Percentiles rank a stretch among this genome's conserved stretches.
phyloP scores from a whole-genome alignment of 2,329 filamentous ascomycete genomes.

The Proliferodiscus dingleyae region DNA sequence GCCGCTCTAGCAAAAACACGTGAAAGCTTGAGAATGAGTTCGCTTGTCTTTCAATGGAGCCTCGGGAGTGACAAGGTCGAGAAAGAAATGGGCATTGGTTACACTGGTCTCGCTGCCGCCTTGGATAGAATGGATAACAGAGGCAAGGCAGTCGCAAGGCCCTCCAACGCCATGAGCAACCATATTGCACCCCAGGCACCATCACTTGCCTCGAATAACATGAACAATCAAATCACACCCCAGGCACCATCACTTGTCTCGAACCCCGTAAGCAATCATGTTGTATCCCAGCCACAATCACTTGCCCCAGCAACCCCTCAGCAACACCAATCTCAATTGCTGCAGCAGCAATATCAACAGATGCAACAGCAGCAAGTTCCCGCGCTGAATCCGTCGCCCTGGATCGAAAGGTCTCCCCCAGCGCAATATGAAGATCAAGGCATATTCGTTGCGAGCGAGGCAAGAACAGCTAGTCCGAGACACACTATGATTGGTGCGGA shows the following conservation, averaged over 20 bases:
- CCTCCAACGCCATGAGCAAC: not conserved
- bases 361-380: slow-evolving; percentile 12
- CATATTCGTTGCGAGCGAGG: too few relatives aligned
- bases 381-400: too few relatives aligned
- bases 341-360: not conserved
- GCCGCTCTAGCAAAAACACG: slow-evolving; percentile 51
- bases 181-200: not conserved
- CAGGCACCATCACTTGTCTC: not conserved
- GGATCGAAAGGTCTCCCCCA: slow-evolving; percentile 14
- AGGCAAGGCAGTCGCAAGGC: slow-evolving; percentile 3
- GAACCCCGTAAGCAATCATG: not conserved
- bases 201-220: not conserved
- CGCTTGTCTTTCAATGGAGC: slow-evolving; percentile 61
- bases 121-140: slow-evolving; percentile 45
- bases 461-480: too few relatives aligned
- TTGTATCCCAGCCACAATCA: not conserved
- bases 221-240: not conserved
- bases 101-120: slow-evolving; percentile 60
- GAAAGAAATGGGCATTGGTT: slow-evolving; percentile 59
- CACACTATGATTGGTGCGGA: too few relatives aligned
- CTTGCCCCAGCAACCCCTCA: not conserved
- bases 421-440: not conserved
- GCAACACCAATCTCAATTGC: too few relatives aligned
- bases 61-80: slow-evolving; percentile 55
- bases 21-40: slow-evolving; percentile 59